Evolutionary conservation across 495 filamentous ascomycete species (phyloP), one percentile per base, ranked within the genome.

Genomic region (Talaromyces proteolyticus): DNA sequence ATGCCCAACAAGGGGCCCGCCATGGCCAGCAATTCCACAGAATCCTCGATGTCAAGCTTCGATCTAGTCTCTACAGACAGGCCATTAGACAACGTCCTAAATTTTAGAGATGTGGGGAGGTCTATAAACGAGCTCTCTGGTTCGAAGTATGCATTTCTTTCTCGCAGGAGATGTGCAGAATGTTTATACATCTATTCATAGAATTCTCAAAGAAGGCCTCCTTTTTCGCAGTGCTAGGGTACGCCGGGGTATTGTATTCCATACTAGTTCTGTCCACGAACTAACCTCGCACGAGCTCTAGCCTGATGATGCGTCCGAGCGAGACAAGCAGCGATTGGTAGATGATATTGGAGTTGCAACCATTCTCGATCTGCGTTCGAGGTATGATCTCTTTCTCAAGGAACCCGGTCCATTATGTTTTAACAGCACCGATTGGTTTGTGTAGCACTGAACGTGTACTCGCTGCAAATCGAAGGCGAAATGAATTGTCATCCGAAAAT

Each of bases 71-170:
- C 69, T n/a, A 60, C 67, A 39, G 66, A 69, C 46, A 62, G 68
- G 3, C 69, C 73, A 1, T 83, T 91, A 53, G 73, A 86, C 45
- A 81, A 74, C 37, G 79, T 92, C 52, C 71, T 87, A 62, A 93
- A 94, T 61, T 91, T 94, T 65, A 82, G 90, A 29, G 89, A 94
- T 75, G 85, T 93, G 49, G 89, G 84, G n/a, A 68, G 74, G 48
- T 82, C 81, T 11, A 71, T 91, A 50, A 93, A 93, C 51, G 62
- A 72, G 19, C 73, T 75, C 38, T 56, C 74, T 17, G 75, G 75
- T 3, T 62, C 66, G 40, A 71, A 72, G 84, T 85, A 67, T 57
- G 73, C 53, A 19, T 24, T 29, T 29, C 22, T 53, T 2, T 41
- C 38, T 20, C n/a, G n/a, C n/a, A n/a, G n/a, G n/a, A 36, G 29